Evolutionary conservation across 2,329 filamentous ascomycete species (phyloP), one percentile per base, ranked within the genome.

Genomic region (Thermothelomyces thermophilus): DNA sequence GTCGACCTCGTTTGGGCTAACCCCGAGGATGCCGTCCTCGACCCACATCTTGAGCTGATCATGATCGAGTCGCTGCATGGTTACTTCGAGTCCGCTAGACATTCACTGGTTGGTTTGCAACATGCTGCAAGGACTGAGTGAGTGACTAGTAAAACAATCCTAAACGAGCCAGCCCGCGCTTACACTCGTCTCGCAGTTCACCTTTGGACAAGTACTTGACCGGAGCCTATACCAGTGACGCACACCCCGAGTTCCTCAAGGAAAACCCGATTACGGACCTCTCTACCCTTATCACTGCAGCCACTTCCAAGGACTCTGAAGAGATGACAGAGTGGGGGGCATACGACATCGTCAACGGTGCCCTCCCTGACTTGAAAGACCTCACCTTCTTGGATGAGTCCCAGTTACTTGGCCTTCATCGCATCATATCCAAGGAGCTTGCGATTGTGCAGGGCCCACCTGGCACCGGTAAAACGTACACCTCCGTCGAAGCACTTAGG

Each of bases 361-460:
- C 26, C 2, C 28, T 65, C 7, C 53, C 59, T 3, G 28, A 55
- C 1, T 51, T 70, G 16, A 55, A 60, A 0, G 41, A 34, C 1
- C 61, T 63, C 1, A 68, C 64, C 1, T 63, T 59, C 2, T 73
- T 95, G 8, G 89, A 95, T 58, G 61, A 66, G 0, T 89, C 86
- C 0, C 90, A 96, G 62, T 74, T 81, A 35, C 64, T 69, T 3
- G 89, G 88, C 0, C 72, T 93, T 0, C 69, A 76, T 14, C 73
- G 80, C 1, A 90, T 95, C 53, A 67, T 93, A 1, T 85, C 83
- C 0, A 85, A 81, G 50, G 77, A 80, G 41, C 62, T 95, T 1
- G 80, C 87, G 0, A 82, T 95, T 28, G 68, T 95, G 0, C 90
- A 95, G 68, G 90, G 90, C 0, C 90, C 90, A 9, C 90, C 89